These are phyloP conservation scores for Geranomyces michiganensis DNA, from an alignment of 192 early-diverging fungal genomes.

Conservation along the genomic window DNA sequence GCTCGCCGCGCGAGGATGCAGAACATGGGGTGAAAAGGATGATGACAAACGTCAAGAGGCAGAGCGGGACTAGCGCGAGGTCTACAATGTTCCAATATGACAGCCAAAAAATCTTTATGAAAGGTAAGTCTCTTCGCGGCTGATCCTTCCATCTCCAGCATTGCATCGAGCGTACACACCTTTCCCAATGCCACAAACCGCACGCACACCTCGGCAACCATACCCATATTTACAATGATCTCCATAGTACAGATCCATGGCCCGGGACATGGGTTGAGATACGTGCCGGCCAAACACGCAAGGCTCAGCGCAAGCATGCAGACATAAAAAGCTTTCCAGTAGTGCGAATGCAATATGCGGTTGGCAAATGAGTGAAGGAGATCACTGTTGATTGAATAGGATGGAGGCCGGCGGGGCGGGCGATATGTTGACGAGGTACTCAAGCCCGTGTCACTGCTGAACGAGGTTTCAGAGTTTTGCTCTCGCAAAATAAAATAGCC, in stretches of 20 bases:
- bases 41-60: conserved; percentile 22
- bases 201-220: conserved; percentile 25
- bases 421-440: too few relatives aligned
- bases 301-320: background rate
- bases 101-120: conserved; percentile 28
- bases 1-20: background rate
- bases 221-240: conserved; percentile 15
- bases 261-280: conserved; percentile 1
- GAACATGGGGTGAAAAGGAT: background rate
- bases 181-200: conserved; percentile 28
- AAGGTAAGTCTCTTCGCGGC: background rate
- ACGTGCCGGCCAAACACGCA: conserved; percentile 1
- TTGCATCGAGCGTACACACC: conserved; percentile 17
- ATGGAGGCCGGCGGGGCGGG: too few relatives aligned
- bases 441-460: too few relatives aligned
- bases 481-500: too few relatives aligned
- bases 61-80: conserved; percentile 12
- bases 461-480: too few relatives aligned
- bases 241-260: conserved; percentile 25
- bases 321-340: conserved; percentile 26
- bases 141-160: too few relatives aligned
- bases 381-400: background rate
- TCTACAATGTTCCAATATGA: conserved; percentile 28
- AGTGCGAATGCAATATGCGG: conserved; percentile 20
- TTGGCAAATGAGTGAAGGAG: conserved; percentile 19